Percentiles rank a stretch among this genome's conserved stretches.
Evolutionary conservation across 495 filamentous ascomycete genomes (phyloP).

Genomic region (Beverwykella pulmonaria): DNA sequence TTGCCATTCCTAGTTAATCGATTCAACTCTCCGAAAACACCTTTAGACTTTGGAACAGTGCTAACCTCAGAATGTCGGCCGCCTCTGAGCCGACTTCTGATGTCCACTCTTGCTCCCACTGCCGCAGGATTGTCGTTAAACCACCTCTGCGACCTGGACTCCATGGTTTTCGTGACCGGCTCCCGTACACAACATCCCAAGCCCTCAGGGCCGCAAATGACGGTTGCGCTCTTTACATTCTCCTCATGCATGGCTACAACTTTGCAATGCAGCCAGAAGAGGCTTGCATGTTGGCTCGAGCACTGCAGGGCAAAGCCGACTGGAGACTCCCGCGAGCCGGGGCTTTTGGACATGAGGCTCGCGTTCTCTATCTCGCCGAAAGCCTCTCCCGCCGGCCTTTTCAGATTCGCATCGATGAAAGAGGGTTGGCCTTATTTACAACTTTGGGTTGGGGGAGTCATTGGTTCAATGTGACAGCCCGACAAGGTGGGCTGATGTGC

Average conservation of each 20-base stretch:
- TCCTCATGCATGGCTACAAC: not conserved
- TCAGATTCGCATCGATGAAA: conserved; percentile 4
- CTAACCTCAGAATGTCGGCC: no score
- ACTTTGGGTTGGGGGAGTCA: not conserved
- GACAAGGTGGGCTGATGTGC: not conserved
- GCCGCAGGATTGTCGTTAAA: not conserved
- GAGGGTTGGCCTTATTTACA: not conserved
- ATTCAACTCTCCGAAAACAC: no score
- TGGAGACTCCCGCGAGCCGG: not conserved
- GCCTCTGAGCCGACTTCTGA: not conserved
- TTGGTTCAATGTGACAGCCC: conserved; percentile 8
- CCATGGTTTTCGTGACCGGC: not conserved
- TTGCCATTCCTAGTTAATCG: no score
- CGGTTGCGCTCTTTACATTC: not conserved
- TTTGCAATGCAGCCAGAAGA: not conserved
- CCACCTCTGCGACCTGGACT: not conserved
- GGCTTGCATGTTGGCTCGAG: not conserved
- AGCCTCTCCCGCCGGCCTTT: not conserved
- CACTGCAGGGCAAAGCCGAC: conserved; percentile 2
- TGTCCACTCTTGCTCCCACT: not conserved
- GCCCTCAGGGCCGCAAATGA: not conserved
- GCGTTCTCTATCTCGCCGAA: conserved; percentile 3
- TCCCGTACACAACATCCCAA: not conserved
- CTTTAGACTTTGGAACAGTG: no score
- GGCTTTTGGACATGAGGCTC: not conserved